Conservation (phyloP, 2,329 filamentous ascomycete species). For the Tympanopsis confertula region DNA sequence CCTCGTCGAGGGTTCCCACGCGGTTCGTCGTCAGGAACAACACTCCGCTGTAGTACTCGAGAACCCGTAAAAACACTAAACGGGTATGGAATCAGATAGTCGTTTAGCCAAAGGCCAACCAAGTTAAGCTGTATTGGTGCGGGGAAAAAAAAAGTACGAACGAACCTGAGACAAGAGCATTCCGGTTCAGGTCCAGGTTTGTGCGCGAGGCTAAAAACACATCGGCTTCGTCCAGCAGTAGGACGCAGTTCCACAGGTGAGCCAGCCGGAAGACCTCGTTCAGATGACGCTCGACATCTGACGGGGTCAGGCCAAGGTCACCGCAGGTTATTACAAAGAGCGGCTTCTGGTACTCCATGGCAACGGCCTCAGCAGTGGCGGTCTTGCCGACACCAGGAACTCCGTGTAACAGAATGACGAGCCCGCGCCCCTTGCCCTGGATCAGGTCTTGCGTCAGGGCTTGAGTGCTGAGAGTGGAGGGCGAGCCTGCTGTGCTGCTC, state of each 20-base stretch:
- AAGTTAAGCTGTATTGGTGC: no score
- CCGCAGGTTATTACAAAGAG: slow-evolving; percentile 36
- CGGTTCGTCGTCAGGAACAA: slow-evolving; percentile 33
- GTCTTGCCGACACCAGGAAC: slow-evolving; percentile 37
- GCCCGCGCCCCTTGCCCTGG: slow-evolving; percentile 29
- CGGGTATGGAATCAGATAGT: slow-evolving; percentile 1
- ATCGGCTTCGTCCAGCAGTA: slow-evolving; percentile 9
- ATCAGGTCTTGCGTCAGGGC: slow-evolving; percentile 34
- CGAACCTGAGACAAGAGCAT: slow-evolving; percentile 17
- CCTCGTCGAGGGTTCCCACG: slow-evolving; percentile 30
- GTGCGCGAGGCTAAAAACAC: no score
- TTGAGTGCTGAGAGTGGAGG: no score
- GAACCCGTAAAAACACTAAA: slow-evolving; percentile 23
- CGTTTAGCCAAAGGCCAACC: neutral
- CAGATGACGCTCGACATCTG: slow-evolving; percentile 25
- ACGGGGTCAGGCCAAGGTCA: slow-evolving; percentile 28
- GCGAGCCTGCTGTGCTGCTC: no score
- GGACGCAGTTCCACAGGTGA: slow-evolving; percentile 15
- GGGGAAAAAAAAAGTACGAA: neutral
- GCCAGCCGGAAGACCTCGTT: slow-evolving; percentile 29
- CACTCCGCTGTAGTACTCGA: slow-evolving; percentile 29
- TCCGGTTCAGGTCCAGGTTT: slow-evolving; percentile 21
- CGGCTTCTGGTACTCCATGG: slow-evolving; percentile 27
- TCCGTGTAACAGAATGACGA: slow-evolving; percentile 32
- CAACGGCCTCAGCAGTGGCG: slow-evolving; percentile 29